phyloP scores from a whole-genome alignment of 2,329 filamentous ascomycete genomes.

The Rutstroemia sp. region DNA sequence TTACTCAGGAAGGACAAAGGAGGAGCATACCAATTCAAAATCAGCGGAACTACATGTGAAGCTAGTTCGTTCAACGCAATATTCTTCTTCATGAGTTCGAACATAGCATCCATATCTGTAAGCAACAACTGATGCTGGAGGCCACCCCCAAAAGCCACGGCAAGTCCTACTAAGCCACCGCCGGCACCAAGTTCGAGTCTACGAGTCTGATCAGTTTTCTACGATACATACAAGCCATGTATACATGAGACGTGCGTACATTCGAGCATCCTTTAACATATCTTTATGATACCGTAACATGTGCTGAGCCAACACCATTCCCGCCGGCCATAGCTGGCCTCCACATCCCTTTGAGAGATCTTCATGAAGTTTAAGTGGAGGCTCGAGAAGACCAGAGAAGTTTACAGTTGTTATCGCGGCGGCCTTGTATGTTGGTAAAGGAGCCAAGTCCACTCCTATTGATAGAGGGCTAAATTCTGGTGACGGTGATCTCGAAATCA shows the following conservation, averaged over 20 bases:
- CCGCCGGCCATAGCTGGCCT: constrained; percentile 90
- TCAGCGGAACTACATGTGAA: constrained; percentile 52
- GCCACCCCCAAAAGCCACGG: constrained; percentile 49
- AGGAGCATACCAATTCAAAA: constrained; percentile 70
- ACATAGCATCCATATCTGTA: constrained; percentile 85
- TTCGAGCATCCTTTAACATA: constrained; percentile 58
- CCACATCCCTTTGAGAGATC: constrained; percentile 85
- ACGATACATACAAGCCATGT: not conserved
- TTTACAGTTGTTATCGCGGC: constrained; percentile 45
- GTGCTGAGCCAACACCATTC: constrained; percentile 80
- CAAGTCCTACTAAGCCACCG: constrained; percentile 74
- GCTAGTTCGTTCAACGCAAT: constrained; percentile 71
- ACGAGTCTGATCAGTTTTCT: constrained; percentile 5
- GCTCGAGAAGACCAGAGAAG: constrained; percentile 67
- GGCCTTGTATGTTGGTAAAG: constrained; percentile 51
- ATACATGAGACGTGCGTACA: constrained; percentile 42
- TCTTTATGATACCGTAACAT: constrained; percentile 66
- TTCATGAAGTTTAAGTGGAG: constrained; percentile 70
- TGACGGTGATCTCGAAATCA: constrained; percentile 25
- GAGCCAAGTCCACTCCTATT: constrained; percentile 49
- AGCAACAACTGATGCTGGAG: constrained; percentile 58
- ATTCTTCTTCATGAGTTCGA: constrained; percentile 78
- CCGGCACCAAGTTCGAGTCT: constrained; percentile 91
- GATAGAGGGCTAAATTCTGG: constrained; percentile 28
- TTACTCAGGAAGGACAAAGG: not conserved